These are phyloP conservation scores for Colletotrichum gigasporum DNA, from an alignment of 2,329 filamentous ascomycete species.

Conservation along the genomic window DNA sequence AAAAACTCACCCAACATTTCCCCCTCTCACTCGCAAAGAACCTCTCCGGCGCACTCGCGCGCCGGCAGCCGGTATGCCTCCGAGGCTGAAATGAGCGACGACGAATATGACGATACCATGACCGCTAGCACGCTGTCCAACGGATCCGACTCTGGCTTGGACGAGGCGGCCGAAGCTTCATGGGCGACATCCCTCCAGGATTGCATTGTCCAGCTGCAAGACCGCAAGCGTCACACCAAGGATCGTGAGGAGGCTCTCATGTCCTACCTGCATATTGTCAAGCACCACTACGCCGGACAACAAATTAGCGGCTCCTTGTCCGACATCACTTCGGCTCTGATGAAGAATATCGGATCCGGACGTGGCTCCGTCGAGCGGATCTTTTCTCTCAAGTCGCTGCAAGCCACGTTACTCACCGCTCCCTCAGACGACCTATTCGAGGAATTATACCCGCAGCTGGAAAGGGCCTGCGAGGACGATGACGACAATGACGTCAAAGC, in stretches of 20 bases:
- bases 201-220: conserved; percentile 75
- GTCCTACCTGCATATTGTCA: conserved; percentile 72
- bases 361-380: conserved; percentile 74
- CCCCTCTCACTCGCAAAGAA: conserved; percentile 64
- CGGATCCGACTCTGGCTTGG: conserved; percentile 61
- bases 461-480: conserved; percentile 72
- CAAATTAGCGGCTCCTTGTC: conserved; percentile 66
- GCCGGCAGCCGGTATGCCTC: conserved; percentile 70
- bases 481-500: conserved; percentile 72
- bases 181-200: conserved; percentile 72
- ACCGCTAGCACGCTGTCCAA: conserved; percentile 53
- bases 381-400: conserved; percentile 76
- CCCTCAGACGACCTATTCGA: conserved; percentile 74
- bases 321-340: conserved; percentile 72
- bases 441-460: conserved; percentile 65
- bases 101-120: conserved; percentile 60
- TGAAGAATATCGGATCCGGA: conserved; percentile 76
- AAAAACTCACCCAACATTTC: conserved; percentile 66
- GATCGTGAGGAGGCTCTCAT: conserved; percentile 73
- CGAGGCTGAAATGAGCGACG: conserved; percentile 69
- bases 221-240: conserved; percentile 79
- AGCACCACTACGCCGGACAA: conserved; percentile 72
- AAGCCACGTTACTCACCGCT: conserved; percentile 74
- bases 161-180: conserved; percentile 61
- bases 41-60: conserved; percentile 68